Evolutionary conservation across 2,329 filamentous ascomycete genomes (phyloP), one percentile per base, ranked within the genome.

Genomic region (Aspergillus puulaauensis): DNA sequence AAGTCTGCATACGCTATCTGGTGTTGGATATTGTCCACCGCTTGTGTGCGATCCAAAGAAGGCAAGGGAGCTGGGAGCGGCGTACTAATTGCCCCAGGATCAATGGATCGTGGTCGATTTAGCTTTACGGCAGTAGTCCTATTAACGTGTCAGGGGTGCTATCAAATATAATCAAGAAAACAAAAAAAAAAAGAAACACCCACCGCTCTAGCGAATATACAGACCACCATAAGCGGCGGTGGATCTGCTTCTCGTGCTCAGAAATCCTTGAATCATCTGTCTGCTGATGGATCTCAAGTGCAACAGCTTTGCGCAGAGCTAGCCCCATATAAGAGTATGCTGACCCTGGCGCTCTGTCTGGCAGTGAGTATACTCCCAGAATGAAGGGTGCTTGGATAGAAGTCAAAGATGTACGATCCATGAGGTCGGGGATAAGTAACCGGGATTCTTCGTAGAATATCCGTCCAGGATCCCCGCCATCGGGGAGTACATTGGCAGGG

Each of bases 241-340:
- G 73, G 47, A 77, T 76, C 58, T 82, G 80, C 43, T 72, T 68
- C 1, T 70, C 69, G 2, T 74, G 45, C n/a, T 48, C 71, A 4
- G 79, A 63, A 3, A 58, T 47, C n/a, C 19, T 9, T 21, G 68
- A 59, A 35, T 72, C 68, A 1, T 70, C 67, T 4, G 46, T 31
- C 0, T 48, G 45, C 24, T 48, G 45, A 48, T 48, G 45, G 9
- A 48, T 31, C 27, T 48, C 45, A 17, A 82, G 74, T 5, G 77
- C 80, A 33, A 83, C 76, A 9, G 81, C 81, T 78, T 83, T 83
- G 4, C 81, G 76, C 17, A 83, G 66, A 3, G 81, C 80, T 49
- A 80, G 70, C 1, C 80, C 80, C 19, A 80, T 75, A 31, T 64
- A 67, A n/a, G 65, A 52, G 44, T 67, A 66, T 2, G 73, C 74